Conservation (phyloP, 2,329 filamentous ascomycete genomes). For the Malbranchea zuffiana region DNA sequence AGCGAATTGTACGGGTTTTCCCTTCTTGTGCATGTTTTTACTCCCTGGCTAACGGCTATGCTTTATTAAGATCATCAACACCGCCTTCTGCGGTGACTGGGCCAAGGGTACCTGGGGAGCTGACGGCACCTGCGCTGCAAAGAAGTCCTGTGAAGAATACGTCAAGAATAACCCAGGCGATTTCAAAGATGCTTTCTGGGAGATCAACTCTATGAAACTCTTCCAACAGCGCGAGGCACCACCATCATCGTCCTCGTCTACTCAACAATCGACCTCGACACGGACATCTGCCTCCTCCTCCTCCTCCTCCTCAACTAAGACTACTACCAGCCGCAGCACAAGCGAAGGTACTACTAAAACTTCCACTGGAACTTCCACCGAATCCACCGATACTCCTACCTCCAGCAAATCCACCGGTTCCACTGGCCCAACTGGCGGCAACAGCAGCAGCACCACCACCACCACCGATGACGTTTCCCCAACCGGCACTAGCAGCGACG, state of each 20-base stretch:
- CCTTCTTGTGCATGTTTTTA: neutral
- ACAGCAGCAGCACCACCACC: neutral
- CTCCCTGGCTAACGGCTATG: conserved; percentile 3
- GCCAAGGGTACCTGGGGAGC: conserved; percentile 55
- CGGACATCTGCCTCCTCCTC: neutral
- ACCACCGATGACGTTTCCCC: neutral
- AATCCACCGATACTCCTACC: too few species aligned
- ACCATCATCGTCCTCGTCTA: neutral
- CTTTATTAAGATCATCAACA: conserved; percentile 47
- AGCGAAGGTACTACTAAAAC: too few species aligned
- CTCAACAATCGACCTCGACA: neutral
- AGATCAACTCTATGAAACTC: conserved; percentile 57
- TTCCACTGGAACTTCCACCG: too few species aligned
- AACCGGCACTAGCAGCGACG: neutral
- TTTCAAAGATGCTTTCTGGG: conserved; percentile 66
- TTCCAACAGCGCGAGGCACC: conserved; percentile 32
- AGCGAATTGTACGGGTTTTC: conserved; percentile 50
- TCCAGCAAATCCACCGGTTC: too few species aligned
- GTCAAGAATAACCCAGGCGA: conserved; percentile 55
- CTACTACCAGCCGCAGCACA: neutral
- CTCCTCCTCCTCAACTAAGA: neutral
- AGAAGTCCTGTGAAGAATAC: conserved; percentile 59
- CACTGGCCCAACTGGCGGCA: neutral
- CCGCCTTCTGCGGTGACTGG: conserved; percentile 75
- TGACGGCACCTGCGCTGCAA: conserved; percentile 46